Evolutionary conservation across 495 filamentous ascomycete genomes (phyloP).

Genomic region (Friedmanniomyces endolithicus): DNA sequence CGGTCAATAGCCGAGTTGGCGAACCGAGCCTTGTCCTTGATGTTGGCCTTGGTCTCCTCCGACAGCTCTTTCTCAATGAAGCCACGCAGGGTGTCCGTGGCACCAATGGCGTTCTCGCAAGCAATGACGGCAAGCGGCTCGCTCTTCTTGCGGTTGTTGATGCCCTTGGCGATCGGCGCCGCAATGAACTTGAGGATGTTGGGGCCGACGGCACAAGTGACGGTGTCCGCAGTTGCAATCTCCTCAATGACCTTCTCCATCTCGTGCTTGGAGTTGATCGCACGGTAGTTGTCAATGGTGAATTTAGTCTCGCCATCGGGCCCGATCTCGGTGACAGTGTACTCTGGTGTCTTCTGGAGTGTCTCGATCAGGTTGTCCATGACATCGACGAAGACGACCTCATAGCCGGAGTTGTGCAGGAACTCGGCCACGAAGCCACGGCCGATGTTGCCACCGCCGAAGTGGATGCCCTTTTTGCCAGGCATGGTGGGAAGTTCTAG

Average conservation of each 20-base stretch:
- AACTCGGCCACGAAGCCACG: conserved; percentile 53
- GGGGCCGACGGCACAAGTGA: conserved; percentile 94
- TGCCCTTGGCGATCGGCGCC: conserved; percentile 80
- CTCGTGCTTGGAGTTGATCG: conserved; percentile 83
- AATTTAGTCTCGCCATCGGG: conserved; percentile 68
- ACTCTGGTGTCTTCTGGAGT: conserved; percentile 60
- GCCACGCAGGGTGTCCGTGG: conserved; percentile 68
- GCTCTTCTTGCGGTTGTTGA: conserved; percentile 57
- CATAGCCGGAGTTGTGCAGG: conserved; percentile 74
- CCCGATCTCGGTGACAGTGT: conserved; percentile 88
- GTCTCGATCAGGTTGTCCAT: conserved; percentile 63
- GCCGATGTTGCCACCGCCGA: conserved; percentile 84
- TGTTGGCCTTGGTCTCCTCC: conserved; percentile 30
- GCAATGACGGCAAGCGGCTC: conserved; percentile 82
- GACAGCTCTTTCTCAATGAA: conserved; percentile 58
- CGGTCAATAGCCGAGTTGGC: conserved; percentile 97
- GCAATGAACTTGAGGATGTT: conserved; percentile 94
- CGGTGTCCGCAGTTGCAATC: conserved; percentile 72
- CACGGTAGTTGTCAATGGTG: conserved; percentile 82
- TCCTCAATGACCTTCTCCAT: conserved; percentile 68
- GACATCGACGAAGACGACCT: conserved; percentile 93
- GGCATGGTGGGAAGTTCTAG: conserved; percentile 15
- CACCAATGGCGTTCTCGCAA: conserved; percentile 92
- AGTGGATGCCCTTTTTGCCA: conserved; percentile 74
- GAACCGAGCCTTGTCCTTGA: conserved; percentile 44